Base-by-base conservation (phyloP, 169 alveolate species). In the Ichthyophthirius multifiliis region DNA sequence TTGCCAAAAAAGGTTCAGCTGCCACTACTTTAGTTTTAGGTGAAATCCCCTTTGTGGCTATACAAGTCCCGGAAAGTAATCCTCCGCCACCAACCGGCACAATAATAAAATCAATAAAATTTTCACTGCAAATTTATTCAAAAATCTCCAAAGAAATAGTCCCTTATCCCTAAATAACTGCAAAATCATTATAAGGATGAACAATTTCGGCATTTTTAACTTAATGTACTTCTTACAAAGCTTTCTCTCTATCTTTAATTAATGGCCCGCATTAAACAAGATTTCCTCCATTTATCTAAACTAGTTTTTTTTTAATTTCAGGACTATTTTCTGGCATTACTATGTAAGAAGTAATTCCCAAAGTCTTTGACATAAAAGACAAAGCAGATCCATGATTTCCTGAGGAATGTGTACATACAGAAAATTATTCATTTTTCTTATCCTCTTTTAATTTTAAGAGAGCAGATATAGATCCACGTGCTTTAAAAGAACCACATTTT, bases 311-410 rank as follows among this genome's bases (percentile, higher is more conserved):
- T 55, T 55, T 55, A 5, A 18, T 55, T 3, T 55, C 31, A 1
- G 71, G 71, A 4, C 43, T 39, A 67, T 20, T 30, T 18, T 41
- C n/a, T 13, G 77, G 77, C 77, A 67, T 67, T 1, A 67, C 45
- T n/a, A 67, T 34, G n/a, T 67, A 67, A 5, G 77, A 35, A 5
- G 48, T 30, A 1, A 67, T 67, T 30, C 30, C 10, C n/a, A 34
- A 39, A 34, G 18, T 67, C 16, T 67, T 12, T 37, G 77, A 31
- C 39, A 67, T 37, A n/a, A 47, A 37, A 4, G 77, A 47, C 3
- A 67, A 9, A 16, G 77, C 77, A 18, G 64, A 47, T 67, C 62
- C 77, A 39, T 67, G 77, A 67, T 67, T 67, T 37, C 77, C 77
- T 20, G 71, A 55, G 13, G 71, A 55, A 9, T 55, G 71, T 0